Evolutionary conservation across 2,329 filamentous ascomycete genomes (phyloP).

Genomic region (Diaporthe sp.): DNA sequence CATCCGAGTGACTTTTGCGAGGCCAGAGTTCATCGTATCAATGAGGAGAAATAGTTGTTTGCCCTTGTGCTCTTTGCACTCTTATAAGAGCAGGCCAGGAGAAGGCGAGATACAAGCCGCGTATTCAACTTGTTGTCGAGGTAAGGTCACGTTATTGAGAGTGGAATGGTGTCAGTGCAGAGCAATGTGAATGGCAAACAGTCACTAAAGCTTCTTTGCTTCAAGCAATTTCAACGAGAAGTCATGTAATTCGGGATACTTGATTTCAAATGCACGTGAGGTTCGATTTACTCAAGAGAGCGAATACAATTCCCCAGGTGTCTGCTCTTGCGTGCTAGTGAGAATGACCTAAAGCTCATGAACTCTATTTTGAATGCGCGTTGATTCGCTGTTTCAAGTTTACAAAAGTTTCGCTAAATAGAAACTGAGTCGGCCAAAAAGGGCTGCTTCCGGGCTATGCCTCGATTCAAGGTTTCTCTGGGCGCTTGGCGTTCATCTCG

Average conservation of each 20-base stretch:
- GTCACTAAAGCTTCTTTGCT: too few species aligned
- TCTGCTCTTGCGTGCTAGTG: not conserved
- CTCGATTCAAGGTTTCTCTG: conserved; percentile 31
- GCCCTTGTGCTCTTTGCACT: not conserved
- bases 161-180: not conserved
- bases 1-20: not conserved
- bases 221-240: not conserved
- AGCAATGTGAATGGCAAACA: not conserved
- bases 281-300: not conserved
- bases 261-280: not conserved
- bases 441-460: conserved; percentile 6
- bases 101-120: not conserved
- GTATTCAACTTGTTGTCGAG: not conserved
- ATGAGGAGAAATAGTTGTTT: not conserved
- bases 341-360: not conserved
- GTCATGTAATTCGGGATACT: not conserved
- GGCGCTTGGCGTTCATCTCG: conserved; percentile 30
- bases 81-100: not conserved
- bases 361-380: not conserved
- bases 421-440: conserved; percentile 3
- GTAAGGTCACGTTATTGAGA: not conserved
- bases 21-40: not conserved
- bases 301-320: not conserved
- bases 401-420: conserved; percentile 33
- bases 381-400: conserved; percentile 27